A percentile compares a stretch with the other conserved stretches of the same genome.
phyloP scores from a whole-genome alignment of 2,329 filamentous ascomycete species.

The Lojkania enalia region DNA sequence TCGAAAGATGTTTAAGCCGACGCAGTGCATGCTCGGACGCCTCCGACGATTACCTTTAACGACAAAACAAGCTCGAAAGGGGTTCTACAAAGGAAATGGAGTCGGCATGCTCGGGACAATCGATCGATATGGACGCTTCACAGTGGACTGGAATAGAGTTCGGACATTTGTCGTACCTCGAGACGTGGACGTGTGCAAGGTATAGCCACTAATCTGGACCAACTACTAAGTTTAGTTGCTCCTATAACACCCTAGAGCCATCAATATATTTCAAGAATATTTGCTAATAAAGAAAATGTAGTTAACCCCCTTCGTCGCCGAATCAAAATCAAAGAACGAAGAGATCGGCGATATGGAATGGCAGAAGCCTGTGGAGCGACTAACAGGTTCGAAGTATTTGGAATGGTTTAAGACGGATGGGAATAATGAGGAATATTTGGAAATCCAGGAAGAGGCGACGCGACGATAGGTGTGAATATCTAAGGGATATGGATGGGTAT shows the following conservation, averaged over 20 bases:
- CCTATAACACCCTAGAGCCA: background rate
- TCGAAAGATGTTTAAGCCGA: conserved; percentile 49
- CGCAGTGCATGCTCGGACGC: conserved; percentile 66
- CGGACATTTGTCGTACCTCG: conserved; percentile 72
- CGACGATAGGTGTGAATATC: too few species aligned
- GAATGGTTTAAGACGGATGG: conserved; percentile 41
- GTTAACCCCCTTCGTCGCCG: background rate
- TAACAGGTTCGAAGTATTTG: conserved; percentile 40
- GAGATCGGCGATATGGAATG: background rate
- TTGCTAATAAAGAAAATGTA: conserved; percentile 1
- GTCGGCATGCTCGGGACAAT: conserved; percentile 85
- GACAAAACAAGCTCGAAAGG: conserved; percentile 89
- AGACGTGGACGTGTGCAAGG: conserved; percentile 7
- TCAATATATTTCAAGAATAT: background rate
- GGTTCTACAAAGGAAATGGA: conserved; percentile 96
- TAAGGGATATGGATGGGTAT: too few species aligned
- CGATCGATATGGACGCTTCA: conserved; percentile 80
- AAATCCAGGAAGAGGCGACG: background rate
- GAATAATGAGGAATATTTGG: conserved; percentile 18
- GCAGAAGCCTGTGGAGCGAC: conserved; percentile 25
- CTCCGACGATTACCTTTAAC: conserved; percentile 79
- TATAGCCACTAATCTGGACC: background rate
- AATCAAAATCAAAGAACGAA: background rate
- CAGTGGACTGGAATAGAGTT: conserved; percentile 84
- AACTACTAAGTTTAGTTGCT: background rate